A percentile compares a stretch with the other conserved stretches of the same genome.
phyloP scores from a whole-genome alignment of 805 yeast species.

The Ogataea sp. region DNA sequence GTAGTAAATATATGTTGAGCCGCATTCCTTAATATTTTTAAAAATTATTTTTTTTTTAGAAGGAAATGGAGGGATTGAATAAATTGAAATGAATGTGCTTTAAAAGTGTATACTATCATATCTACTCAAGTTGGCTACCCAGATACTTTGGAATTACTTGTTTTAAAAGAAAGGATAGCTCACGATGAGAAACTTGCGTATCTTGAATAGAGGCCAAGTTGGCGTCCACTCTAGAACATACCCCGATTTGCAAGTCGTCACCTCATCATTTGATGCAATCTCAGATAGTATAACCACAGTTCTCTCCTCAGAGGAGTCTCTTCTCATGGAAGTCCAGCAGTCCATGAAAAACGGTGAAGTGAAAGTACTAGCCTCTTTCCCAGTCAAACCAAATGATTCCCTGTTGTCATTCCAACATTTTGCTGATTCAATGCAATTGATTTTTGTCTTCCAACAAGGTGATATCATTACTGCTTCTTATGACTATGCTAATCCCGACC shows the following conservation, averaged over 20 bases:
- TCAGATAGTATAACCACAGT: constrained; percentile 66
- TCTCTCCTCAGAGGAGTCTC: constrained; percentile 45
- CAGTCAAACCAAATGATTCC: constrained; percentile 32
- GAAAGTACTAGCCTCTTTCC: constrained; percentile 53
- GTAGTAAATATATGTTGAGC: too few species aligned
- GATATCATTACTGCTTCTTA: constrained; percentile 66
- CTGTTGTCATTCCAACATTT: constrained; percentile 58
- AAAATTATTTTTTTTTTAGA: too few species aligned
- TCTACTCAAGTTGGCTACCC: too few species aligned
- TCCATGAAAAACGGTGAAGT: constrained; percentile 56
- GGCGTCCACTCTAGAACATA: constrained; percentile 45
- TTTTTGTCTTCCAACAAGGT: constrained; percentile 66
- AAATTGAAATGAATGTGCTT: too few species aligned
- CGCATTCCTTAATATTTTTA: too few species aligned
- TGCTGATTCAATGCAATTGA: constrained; percentile 56
- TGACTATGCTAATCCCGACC: constrained; percentile 36
- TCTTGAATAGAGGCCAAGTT: constrained; percentile 46
- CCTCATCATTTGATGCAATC: constrained; percentile 61
- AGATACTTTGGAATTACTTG: too few species aligned
- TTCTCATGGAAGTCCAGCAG: constrained; percentile 68
- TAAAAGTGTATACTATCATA: too few species aligned
- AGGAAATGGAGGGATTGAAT: too few species aligned
- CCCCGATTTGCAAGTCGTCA: constrained; percentile 53
- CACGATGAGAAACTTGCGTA: constrained; percentile 27
- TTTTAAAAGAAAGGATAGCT: too few species aligned